phyloP scores from a whole-genome alignment of 208 protist species.

The Vickermania spadyakhi region DNA sequence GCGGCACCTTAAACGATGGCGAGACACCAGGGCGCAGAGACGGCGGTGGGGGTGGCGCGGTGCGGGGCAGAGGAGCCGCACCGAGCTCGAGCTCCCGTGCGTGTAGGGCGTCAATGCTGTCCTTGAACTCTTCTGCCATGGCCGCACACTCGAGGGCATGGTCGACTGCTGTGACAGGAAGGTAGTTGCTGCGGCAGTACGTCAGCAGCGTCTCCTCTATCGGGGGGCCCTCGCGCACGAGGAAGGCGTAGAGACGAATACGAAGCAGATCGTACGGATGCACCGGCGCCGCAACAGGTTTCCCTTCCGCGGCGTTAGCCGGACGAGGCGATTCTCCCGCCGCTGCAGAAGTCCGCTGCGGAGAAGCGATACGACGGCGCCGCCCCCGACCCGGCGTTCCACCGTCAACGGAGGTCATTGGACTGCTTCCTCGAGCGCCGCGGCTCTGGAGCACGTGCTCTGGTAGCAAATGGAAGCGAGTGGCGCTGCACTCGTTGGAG shows the following conservation, averaged over 20 bases:
- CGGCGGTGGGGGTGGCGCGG: neutral
- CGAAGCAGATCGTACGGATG: slow-evolving; percentile 43
- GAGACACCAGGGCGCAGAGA: neutral
- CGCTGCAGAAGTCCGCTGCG: neutral
- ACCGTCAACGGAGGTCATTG: neutral
- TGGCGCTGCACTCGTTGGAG: no score
- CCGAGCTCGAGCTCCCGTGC: slow-evolving; percentile 15
- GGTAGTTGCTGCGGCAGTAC: slow-evolving; percentile 35
- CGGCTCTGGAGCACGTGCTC: no score
- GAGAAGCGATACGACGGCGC: neutral
- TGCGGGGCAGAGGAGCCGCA: neutral
- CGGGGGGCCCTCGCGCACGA: slow-evolving; percentile 37
- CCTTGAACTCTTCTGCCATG: slow-evolving; percentile 38
- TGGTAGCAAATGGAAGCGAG: neutral
- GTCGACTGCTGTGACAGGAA: slow-evolving; percentile 24
- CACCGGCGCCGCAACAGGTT: slow-evolving; percentile 1
- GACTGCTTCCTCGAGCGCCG: neutral
- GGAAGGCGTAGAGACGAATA: slow-evolving; percentile 58
- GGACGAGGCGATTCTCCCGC: neutral
- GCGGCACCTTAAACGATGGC: neutral
- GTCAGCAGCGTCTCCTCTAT: slow-evolving; percentile 23
- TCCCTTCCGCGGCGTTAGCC: neutral
- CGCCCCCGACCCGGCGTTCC: neutral
- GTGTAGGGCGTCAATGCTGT: slow-evolving; percentile 34
- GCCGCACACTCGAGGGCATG: slow-evolving; percentile 35